Evolutionary conservation across 139 green algal species (phyloP), one percentile per base, ranked within the genome.

Genomic region (Nannochloris sp.): DNA sequence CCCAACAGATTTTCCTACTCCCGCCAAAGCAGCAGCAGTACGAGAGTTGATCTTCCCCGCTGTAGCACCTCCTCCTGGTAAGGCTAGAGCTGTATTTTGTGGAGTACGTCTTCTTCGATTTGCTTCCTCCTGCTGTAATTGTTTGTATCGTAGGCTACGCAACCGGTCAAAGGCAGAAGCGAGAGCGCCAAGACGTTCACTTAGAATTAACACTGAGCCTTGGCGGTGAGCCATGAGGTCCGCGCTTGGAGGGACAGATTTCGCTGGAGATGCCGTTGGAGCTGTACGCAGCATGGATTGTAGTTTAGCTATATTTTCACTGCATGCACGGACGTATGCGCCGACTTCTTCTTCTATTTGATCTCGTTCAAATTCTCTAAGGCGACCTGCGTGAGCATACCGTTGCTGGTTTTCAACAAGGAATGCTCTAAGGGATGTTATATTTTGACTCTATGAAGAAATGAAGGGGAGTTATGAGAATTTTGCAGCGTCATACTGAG

Each of bases 191-290:
- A 95, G 66, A 19, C 65, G 72, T 78, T 95, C 88, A 3, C 70
- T 81, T 19, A 95, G 72, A 9, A 86, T 83, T 31, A 95, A 67
- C 36, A 93, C 86, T 76, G 87, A 85, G 13, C 88, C 88, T 60
- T 91, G 82, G 34, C 85, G 69, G 73, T 95, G 88, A 13, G 86
- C 86, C 10, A 68, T 33, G n/a, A 78, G 67, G 3, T 90, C 65
- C 14, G 71, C 37, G 42, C 82, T 91, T 25, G 51, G 23, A 39
- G n/a, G 32, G 10, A 29, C 32, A 9, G 35, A n/a, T 46, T 10
- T 47, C 29, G 15, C 39, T 44, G 7, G 30, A 60, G n/a, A 31
- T 34, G 29, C 23, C 12, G n/a, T 19, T 27, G 5, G 48, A 56
- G 46, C 51, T 45, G 34, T 65, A 32, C 48, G 35, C n/a, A 79